Conservation (phyloP, 2,329 filamentous ascomycete species). For the Westerdykella ornata region DNA sequence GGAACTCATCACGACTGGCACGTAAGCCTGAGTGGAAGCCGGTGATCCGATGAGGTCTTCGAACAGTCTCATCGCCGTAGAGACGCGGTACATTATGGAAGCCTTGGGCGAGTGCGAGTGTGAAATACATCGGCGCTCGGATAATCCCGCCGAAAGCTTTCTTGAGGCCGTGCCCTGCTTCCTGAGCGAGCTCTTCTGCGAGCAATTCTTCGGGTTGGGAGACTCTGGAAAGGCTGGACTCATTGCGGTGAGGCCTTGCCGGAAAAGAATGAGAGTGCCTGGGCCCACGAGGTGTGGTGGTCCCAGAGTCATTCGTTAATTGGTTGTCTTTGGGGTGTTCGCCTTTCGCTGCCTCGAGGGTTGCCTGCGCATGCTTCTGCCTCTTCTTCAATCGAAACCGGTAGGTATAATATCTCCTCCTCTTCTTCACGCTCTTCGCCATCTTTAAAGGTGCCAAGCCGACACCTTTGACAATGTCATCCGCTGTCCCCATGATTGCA, state of each 20-base stretch:
- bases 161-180: conserved; percentile 49
- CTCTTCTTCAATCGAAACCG: conserved; percentile 21
- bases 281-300: neutral
- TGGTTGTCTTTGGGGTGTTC: neutral
- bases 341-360: conserved; percentile 16
- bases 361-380: conserved; percentile 22
- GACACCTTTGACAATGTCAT: conserved; percentile 56
- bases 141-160: conserved; percentile 49
- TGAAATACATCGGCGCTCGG: conserved; percentile 55
- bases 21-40: conserved; percentile 56
- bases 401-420: conserved; percentile 43
- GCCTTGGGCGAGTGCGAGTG: conserved; percentile 58
- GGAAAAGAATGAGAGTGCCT: conserved; percentile 8
- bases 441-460: conserved; percentile 58
- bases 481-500: conserved; percentile 54
- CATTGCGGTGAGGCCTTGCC: conserved; percentile 7
- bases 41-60: conserved; percentile 56
- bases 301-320: conserved; percentile 17
- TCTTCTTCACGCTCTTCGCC: conserved; percentile 52
- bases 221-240: conserved; percentile 26
- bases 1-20: conserved; percentile 56
- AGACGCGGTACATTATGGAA: conserved; percentile 65
- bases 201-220: conserved; percentile 29
- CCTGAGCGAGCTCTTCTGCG: conserved; percentile 37
- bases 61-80: conserved; percentile 64